Conservation (phyloP, 2,329 filamentous ascomycete species). For the Aspergillus pseudoglaucus region DNA sequence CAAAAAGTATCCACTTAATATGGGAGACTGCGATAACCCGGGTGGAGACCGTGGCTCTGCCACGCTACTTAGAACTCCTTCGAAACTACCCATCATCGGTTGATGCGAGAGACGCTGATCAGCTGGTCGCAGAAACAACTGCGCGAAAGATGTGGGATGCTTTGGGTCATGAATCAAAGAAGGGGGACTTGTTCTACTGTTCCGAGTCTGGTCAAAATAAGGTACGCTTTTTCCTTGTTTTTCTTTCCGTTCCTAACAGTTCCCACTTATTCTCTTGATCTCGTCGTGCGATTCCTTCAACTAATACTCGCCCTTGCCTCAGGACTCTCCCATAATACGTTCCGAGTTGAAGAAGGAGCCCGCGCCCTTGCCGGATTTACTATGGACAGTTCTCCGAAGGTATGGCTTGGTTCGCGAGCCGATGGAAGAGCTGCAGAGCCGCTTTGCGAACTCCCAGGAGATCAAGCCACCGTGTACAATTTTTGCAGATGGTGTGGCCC, state of each 20-base stretch:
- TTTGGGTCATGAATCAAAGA: not conserved
- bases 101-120: constrained; percentile 1
- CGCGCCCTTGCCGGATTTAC: not conserved
- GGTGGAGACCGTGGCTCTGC: not conserved
- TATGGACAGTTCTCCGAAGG: constrained; percentile 1
- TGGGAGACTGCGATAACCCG: constrained; percentile 1
- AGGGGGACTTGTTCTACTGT: not conserved
- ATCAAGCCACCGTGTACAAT: not conserved
- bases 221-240: not conserved
- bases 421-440: constrained; percentile 1
- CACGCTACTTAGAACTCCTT: constrained; percentile 2
- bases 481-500: not conserved
- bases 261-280: not conserved
- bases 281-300: not conserved
- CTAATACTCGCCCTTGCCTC: not conserved
- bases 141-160: constrained; percentile 1
- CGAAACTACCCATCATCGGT: not conserved
- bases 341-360: constrained; percentile 2
- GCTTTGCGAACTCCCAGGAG: not conserved
- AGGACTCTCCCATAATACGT: constrained; percentile 1
- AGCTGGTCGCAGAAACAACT: not conserved
- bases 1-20: not conserved
- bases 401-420: not conserved
- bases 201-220: not conserved
- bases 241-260: not conserved